Evolutionary conservation across 2,329 filamentous ascomycete genomes (phyloP).

Genomic region (Venturia nashicola): DNA sequence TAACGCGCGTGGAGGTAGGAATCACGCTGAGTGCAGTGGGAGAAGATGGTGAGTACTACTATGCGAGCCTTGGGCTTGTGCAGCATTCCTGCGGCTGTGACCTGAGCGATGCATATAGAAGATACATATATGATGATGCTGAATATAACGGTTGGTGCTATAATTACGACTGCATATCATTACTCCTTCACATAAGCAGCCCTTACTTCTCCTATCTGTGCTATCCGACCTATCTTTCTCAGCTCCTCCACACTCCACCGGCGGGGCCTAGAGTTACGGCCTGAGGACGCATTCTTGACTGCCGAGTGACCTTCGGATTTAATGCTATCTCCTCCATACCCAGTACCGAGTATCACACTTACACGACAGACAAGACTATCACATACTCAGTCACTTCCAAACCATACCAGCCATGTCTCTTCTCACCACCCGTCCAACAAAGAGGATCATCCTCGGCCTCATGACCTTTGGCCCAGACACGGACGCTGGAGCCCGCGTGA

Average conservation of each 20-base stretch:
- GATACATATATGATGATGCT: too few relatives aligned
- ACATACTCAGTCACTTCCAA: not conserved
- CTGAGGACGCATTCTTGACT: not conserved
- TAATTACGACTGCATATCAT: not conserved
- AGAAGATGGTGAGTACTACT: not conserved
- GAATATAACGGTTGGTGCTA: not conserved
- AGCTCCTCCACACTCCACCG: too few relatives aligned
- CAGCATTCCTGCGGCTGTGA: too few relatives aligned
- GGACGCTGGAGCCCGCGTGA: constrained; percentile 56
- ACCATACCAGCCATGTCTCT: constrained; percentile 21
- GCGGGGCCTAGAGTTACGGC: too few relatives aligned
- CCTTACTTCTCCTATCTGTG: too few relatives aligned
- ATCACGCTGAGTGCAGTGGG: not conserved
- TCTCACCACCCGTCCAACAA: constrained; percentile 30
- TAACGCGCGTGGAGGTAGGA: not conserved
- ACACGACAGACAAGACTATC: too few relatives aligned
- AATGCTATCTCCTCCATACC: not conserved
- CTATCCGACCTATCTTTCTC: not conserved
- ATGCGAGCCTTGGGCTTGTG: too few relatives aligned
- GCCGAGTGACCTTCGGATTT: not conserved
- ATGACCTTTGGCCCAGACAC: constrained; percentile 64
- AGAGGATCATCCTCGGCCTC: constrained; percentile 61
- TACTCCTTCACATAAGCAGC: not conserved
- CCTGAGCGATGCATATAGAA: too few relatives aligned
- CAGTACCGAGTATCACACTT: too few relatives aligned